phyloP scores from a whole-genome alignment of 352 stramenopile species.

The Globisporangium irregulare region DNA sequence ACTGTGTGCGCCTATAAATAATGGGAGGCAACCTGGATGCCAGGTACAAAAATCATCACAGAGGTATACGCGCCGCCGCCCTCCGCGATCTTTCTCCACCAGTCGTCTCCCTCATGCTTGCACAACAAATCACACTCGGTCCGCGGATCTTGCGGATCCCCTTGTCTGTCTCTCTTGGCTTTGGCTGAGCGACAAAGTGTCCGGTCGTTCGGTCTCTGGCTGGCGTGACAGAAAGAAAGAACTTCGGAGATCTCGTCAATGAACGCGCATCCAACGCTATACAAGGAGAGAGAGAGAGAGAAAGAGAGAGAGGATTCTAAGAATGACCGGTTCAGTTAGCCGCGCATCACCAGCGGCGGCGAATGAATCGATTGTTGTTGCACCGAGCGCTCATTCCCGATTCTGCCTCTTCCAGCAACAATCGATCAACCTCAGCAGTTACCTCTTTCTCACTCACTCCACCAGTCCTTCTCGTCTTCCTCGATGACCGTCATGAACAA shows the following conservation, averaged over 20 bases:
- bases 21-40: conserved; percentile 2
- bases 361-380: neutral
- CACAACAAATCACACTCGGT: neutral
- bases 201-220: neutral
- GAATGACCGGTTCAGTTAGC: neutral
- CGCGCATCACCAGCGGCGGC: neutral
- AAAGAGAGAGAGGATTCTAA: neutral
- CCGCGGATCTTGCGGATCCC: neutral
- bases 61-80: neutral
- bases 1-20: neutral
- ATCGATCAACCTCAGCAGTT: conserved; percentile 19
- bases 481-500: conserved; percentile 10
- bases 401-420: conserved; percentile 14
- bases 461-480: neutral
- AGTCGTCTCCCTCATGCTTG: neutral
- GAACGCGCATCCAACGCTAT: neutral
- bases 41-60: neutral
- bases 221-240: neutral
- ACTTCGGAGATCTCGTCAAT: neutral
- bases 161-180: conserved; percentile 3
- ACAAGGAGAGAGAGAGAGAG: neutral
- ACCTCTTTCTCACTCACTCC: neutral
- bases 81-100: conserved; percentile 1
- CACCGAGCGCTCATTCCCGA: conserved; percentile 11
- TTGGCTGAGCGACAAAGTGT: neutral